Percentiles rank a stretch among this genome's conserved stretches.
Conservation (phyloP, 768 basidiomycete species). For the Strobilomyces dryophilus region DNA sequence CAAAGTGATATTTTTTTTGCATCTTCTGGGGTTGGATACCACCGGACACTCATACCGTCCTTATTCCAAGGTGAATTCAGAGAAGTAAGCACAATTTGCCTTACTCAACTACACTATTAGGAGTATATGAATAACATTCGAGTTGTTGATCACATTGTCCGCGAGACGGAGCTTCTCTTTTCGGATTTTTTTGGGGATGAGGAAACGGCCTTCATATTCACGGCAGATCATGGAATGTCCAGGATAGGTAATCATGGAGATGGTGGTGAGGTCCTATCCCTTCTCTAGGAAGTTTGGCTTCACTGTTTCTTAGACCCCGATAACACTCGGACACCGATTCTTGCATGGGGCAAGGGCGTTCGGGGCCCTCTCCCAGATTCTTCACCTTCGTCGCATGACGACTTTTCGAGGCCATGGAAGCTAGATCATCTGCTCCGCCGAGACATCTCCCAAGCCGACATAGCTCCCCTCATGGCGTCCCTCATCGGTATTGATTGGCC, state of each 20-base stretch:
- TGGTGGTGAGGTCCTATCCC: constrained; percentile 50
- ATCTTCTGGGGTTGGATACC: constrained; percentile 80
- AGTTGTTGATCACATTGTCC: constrained; percentile 72
- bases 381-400: constrained; percentile 58
- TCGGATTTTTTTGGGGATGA: constrained; percentile 61
- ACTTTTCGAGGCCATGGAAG: constrained; percentile 63
- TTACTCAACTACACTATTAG: constrained; percentile 29
- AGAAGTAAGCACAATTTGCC: neutral
- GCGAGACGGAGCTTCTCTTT: constrained; percentile 58
- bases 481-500: constrained; percentile 73
- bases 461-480: constrained; percentile 73
- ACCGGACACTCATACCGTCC: constrained; percentile 86
- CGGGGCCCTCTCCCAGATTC: constrained; percentile 62
- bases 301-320: constrained; percentile 59
- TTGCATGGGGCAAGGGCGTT: constrained; percentile 79
- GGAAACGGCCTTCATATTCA: constrained; percentile 75
- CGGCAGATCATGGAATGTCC: constrained; percentile 90
- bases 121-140: constrained; percentile 87
- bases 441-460: constrained; percentile 82
- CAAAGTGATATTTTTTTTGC: constrained; percentile 76
- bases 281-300: neutral
- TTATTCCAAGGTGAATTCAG: constrained; percentile 58
- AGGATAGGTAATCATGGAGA: constrained; percentile 87
- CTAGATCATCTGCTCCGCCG: constrained; percentile 55
- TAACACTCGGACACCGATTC: constrained; percentile 79